phyloP scores from a whole-genome alignment of 768 basidiomycete species.

The Pleurotus salmoneostramineus region DNA sequence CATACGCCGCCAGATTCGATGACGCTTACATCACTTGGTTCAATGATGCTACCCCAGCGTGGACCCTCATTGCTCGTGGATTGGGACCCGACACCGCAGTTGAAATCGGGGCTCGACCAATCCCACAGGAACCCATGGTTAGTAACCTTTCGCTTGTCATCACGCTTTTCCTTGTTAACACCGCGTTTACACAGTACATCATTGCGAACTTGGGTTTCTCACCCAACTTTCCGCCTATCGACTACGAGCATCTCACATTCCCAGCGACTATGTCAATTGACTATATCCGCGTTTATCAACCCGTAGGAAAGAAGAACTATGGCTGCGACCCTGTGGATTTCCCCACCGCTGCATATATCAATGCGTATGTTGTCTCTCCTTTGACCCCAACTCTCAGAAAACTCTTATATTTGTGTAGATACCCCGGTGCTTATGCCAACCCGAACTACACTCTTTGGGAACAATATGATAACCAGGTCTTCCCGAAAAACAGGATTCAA shows the following conservation, averaged over 20 bases:
- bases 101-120: slow-evolving; percentile 51
- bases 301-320: slow-evolving; percentile 41
- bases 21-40: slow-evolving; percentile 69
- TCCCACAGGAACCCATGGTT: slow-evolving; percentile 74
- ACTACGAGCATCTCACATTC: slow-evolving; percentile 51
- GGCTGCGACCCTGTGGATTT: slow-evolving; percentile 69
- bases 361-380: slow-evolving; percentile 36
- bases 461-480: neutral
- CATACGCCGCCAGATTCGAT: slow-evolving; percentile 32
- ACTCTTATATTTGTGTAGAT: slow-evolving; percentile 18
- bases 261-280: slow-evolving; percentile 70
- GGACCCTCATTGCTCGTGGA: slow-evolving; percentile 50
- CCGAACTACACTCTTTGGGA: slow-evolving; percentile 36
- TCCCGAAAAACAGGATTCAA: slow-evolving; percentile 3
- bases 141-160: neutral
- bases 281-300: slow-evolving; percentile 77
- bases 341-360: slow-evolving; percentile 77
- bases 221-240: slow-evolving; percentile 60
- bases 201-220: slow-evolving; percentile 72
- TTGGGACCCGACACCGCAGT: slow-evolving; percentile 46
- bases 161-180: neutral
- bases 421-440: slow-evolving; percentile 35
- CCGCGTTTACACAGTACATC: slow-evolving; percentile 43
- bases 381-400: neutral
- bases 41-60: slow-evolving; percentile 46